A percentile compares a stretch with the other conserved stretches of the same genome.
Conservation (phyloP, 345 rosid species). For the Eucalyptus sideroxylon region DNA sequence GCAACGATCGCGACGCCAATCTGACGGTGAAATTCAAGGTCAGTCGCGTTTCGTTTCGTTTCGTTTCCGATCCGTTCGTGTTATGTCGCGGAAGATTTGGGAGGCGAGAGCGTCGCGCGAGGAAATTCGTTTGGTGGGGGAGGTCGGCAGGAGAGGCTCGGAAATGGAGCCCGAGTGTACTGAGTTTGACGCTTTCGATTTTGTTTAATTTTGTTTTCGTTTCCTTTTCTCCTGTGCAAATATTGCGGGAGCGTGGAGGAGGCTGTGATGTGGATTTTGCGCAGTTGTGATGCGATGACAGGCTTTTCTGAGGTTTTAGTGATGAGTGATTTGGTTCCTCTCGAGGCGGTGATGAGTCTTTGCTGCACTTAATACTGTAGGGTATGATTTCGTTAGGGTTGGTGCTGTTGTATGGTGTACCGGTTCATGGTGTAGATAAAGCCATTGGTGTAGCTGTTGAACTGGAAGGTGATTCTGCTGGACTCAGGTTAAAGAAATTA, state of each 20-base stretch:
- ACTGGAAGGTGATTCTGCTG: neutral
- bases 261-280: neutral
- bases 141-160: neutral
- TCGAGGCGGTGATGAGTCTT: neutral
- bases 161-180: neutral
- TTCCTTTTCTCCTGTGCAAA: neutral
- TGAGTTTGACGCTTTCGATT: neutral
- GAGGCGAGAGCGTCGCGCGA: neutral
- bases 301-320: neutral
- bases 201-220: neutral
- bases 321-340: neutral
- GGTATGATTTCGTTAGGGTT: neutral
- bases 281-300: neutral
- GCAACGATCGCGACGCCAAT: conserved; percentile 97
- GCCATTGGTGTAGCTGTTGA: neutral
- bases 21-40: conserved; percentile 75
- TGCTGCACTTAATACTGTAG: neutral
- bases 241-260: neutral
- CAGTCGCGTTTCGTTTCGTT: neutral
- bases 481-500: neutral
- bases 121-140: neutral
- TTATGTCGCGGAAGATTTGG: neutral
- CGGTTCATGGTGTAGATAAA: neutral
- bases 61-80: neutral
- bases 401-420: neutral